Base-by-base conservation (phyloP, 257 asterid genomes). In the Solanum chiquidenum region DNA sequence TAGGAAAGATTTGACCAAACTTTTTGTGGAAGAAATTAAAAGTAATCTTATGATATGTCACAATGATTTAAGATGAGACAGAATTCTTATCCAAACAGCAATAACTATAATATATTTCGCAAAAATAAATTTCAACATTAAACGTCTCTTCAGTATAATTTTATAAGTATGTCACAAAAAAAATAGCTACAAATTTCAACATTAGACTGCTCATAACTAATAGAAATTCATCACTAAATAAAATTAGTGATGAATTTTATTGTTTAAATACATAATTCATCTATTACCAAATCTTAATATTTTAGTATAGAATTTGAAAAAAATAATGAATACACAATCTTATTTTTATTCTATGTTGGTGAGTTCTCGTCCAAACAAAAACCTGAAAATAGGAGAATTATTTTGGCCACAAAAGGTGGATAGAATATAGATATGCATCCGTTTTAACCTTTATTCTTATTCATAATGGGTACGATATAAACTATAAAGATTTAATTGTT, bases 121-220 rank as follows among this genome's bases (percentile, higher is more conserved):
- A 18, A 16, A 52, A 18, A 2, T 1, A 55, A 55, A 55, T 18
- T 55, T 55, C 64, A 20, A 18, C 4, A 6, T 16, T 6, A 52
- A 16, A 16, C 4, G 0, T 16, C 3, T 52, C 8, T 6, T 18
- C 9, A 2, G n/a, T 52, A 18, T 55, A 18, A 18, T 55, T 55
- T 18, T 18, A 18, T 55, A 55, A 55, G n/a, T 55, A 52, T 1
- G 0, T 16, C 2, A 40, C 3, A 3, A 3, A 40, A 40, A 40
- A 40, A 40, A 40, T 16, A 52, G n/a, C n/a, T 20, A 52, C 0
- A 18, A 18, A 52, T 2, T 6, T 0, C 9, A 0, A 1, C 1
- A 10, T 0, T 52, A 18, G 9, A 18, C 9, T 52, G n/a, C 62
- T 52, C n/a, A 18, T 52, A 52, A 18, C 23, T 52, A 52, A 20